A percentile compares a stretch with the other conserved stretches of the same genome.
Conservation (phyloP, 192 early-diverging fungal genomes). For the Coemansia javaensis region DNA sequence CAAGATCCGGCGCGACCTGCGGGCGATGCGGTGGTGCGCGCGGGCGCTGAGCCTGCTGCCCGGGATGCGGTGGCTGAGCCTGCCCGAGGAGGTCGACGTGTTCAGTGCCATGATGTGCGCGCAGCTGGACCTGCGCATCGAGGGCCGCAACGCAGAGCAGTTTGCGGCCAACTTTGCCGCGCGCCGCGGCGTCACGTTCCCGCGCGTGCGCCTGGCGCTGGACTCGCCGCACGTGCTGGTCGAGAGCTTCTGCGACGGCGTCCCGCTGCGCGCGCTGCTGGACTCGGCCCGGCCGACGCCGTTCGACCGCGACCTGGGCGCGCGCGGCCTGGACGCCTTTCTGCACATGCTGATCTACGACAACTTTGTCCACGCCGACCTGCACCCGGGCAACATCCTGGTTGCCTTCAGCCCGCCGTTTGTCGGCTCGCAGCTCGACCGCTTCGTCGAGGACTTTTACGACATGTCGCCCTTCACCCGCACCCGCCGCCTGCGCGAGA, state of each 20-base stretch:
- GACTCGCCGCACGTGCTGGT: conserved; percentile 63
- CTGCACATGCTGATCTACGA: conserved; percentile 89
- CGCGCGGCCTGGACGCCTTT: conserved; percentile 77
- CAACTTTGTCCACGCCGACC: conserved; percentile 92
- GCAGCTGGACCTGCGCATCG: conserved; percentile 80
- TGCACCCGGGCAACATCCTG: conserved; percentile 93
- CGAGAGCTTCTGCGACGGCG: conserved; percentile 75
- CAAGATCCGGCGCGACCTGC: conserved; percentile 73
- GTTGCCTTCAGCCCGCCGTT: conserved; percentile 70
- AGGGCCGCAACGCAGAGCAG: conserved; percentile 65
- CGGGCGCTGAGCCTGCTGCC: conserved; percentile 65
- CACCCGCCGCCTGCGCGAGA: conserved; percentile 3
- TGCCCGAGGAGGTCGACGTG: conserved; percentile 82
- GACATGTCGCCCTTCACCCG: conserved; percentile 46
- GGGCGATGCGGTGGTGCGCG: conserved; percentile 73
- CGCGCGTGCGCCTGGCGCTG: conserved; percentile 51
- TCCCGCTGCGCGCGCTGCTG: conserved; percentile 74
- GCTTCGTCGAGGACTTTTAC: conserved; percentile 45
- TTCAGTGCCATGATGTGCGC: conserved; percentile 91
- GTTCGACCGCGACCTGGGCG: conserved; percentile 73
- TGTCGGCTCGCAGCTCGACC: conserved; percentile 51
- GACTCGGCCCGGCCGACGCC: conserved; percentile 53
- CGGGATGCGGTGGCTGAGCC: conserved; percentile 73
- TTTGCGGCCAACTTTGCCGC: conserved; percentile 59
- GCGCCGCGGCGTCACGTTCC: conserved; percentile 60